These are phyloP conservation scores for Toxicodendron radicans DNA, from an alignment of 345 rosid species.

Conservation along the genomic window DNA sequence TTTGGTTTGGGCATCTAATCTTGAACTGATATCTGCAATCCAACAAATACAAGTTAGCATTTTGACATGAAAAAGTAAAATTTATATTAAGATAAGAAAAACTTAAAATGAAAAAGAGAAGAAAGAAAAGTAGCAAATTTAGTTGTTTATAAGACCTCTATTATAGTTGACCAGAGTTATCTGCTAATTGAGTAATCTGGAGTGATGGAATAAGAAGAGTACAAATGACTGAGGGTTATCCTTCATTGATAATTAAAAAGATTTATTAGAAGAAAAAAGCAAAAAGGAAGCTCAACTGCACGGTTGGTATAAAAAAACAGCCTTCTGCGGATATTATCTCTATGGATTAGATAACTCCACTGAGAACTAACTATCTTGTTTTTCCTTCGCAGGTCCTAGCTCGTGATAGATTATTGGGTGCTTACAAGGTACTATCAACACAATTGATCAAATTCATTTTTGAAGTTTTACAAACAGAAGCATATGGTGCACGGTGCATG, in stretches of 20 bases:
- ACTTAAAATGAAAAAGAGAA: background rate
- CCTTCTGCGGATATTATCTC: background rate
- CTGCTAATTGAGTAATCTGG: background rate
- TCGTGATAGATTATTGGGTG: constrained; percentile 87
- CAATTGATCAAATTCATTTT: background rate
- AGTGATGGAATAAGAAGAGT: background rate
- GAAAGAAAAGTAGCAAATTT: background rate
- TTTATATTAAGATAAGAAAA: background rate
- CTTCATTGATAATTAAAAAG: background rate
- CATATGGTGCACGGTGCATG: background rate
- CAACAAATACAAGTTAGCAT: background rate
- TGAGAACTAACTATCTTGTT: constrained; percentile 8
- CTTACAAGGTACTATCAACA: constrained; percentile 69
- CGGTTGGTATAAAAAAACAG: background rate
- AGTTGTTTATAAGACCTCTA: background rate
- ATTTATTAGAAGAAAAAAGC: background rate
- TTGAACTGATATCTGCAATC: background rate
- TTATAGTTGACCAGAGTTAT: background rate
- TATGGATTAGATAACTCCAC: background rate
- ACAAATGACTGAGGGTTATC: background rate
- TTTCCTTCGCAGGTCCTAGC: constrained; percentile 69
- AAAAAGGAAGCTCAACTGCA: constrained; percentile 3
- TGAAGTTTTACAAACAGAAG: background rate
- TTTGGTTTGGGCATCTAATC: constrained; percentile 1
- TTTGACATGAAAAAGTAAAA: background rate